phyloP scores from a whole-genome alignment of 2,329 filamentous ascomycete species.

The Plectosphaerella cucumerina region DNA sequence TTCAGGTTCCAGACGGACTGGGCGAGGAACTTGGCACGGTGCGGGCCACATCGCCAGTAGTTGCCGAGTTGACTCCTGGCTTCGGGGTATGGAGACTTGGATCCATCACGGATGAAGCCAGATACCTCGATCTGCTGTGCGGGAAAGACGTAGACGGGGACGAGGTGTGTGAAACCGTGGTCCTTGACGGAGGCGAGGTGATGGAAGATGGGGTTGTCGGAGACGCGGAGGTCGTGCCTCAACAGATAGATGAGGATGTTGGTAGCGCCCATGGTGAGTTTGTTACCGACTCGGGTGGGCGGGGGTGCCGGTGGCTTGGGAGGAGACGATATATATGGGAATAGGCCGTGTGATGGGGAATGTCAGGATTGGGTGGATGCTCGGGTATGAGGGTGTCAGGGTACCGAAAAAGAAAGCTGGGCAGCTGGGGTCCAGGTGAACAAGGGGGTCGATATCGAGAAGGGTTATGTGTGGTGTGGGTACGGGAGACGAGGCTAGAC shows the following conservation, averaged over 20 bases:
- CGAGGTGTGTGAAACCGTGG: constrained; percentile 61
- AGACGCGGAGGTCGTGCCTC: constrained; percentile 66
- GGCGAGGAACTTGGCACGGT: constrained; percentile 67
- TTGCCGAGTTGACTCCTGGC: constrained; percentile 60
- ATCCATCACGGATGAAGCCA: constrained; percentile 58
- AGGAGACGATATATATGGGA: too few species aligned
- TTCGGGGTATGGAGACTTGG: constrained; percentile 62
- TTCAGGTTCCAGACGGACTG: constrained; percentile 73
- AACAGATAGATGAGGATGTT: constrained; percentile 67
- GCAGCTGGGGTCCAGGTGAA: background rate
- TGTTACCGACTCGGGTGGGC: too few species aligned
- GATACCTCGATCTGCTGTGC: constrained; percentile 70
- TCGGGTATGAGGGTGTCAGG: too few species aligned
- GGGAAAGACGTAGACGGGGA: constrained; percentile 67
- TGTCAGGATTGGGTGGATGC: background rate
- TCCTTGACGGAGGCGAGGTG: constrained; percentile 41
- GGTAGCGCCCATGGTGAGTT: constrained; percentile 23
- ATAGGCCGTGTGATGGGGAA: too few species aligned
- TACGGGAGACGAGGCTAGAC: background rate
- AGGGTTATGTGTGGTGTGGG: background rate
- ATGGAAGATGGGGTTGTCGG: constrained; percentile 72
- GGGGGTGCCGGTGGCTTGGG: too few species aligned
- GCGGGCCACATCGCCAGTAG: constrained; percentile 71
- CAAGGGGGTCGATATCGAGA: too few species aligned
- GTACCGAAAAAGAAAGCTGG: background rate